A percentile compares a stretch with the other conserved stretches of the same genome.
phyloP scores from a whole-genome alignment of 805 yeast genomes.

The Kuraishia borneana region DNA sequence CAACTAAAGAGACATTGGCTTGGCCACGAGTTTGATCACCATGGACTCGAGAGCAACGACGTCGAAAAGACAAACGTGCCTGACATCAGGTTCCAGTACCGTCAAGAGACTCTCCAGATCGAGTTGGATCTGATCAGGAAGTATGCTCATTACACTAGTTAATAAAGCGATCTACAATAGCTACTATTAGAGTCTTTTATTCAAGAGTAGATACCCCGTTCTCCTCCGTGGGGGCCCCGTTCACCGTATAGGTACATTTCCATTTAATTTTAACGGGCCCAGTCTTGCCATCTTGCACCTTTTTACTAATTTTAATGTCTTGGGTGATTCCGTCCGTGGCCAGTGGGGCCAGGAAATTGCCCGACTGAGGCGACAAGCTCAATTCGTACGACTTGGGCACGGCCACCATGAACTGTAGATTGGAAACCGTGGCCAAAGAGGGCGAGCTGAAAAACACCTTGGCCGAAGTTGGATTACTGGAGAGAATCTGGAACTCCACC shows the following conservation, averaged over 20 bases:
- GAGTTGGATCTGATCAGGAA: slow-evolving; percentile 59
- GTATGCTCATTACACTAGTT: slow-evolving; percentile 26
- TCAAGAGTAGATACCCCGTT: slow-evolving; percentile 34
- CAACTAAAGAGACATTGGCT: slow-evolving; percentile 86
- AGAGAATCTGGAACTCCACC: slow-evolving; percentile 14
- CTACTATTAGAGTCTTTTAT: background rate
- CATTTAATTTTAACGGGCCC: slow-evolving; percentile 48
- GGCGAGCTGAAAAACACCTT: slow-evolving; percentile 18
- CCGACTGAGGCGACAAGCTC: slow-evolving; percentile 15
- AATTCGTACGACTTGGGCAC: slow-evolving; percentile 21
- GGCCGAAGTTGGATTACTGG: slow-evolving; percentile 11
- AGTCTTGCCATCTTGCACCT: slow-evolving; percentile 8
- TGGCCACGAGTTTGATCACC: slow-evolving; percentile 47
- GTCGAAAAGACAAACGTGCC: slow-evolving; percentile 95
- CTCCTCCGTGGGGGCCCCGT: slow-evolving; percentile 38
- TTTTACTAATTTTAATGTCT: slow-evolving; percentile 9
- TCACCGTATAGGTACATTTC: slow-evolving; percentile 48
- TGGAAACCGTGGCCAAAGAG: slow-evolving; percentile 46
- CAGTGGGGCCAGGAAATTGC: slow-evolving; percentile 7
- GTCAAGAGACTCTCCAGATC: slow-evolving; percentile 68
- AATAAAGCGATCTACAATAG: background rate
- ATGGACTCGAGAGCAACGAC: slow-evolving; percentile 74
- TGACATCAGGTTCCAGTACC: slow-evolving; percentile 69
- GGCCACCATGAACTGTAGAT: slow-evolving; percentile 19
- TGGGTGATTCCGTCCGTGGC: slow-evolving; percentile 14